Percentiles rank a stretch among this genome's conserved stretches.
phyloP scores from a whole-genome alignment of 257 asterid species.

The Solanum neorickii region DNA sequence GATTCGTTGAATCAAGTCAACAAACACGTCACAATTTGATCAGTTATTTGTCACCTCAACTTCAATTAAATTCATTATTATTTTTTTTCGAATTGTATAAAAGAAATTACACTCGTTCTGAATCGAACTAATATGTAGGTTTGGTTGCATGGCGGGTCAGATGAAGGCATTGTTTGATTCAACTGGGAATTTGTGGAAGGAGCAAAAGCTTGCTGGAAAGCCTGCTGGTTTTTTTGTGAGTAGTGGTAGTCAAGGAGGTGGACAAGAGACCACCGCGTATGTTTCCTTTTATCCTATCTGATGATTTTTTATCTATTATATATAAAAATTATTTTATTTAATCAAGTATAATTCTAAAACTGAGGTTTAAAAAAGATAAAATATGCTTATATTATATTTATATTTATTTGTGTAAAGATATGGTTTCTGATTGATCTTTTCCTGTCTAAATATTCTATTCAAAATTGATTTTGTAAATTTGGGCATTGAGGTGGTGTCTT shows the following conservation, averaged over 20 bases:
- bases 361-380: too few relatives aligned
- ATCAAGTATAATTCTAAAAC: neutral
- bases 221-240: constrained; percentile 94
- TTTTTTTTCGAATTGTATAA: neutral
- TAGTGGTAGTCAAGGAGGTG: constrained; percentile 97
- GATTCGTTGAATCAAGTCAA: neutral
- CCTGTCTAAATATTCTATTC: neutral
- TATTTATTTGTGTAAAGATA: neutral
- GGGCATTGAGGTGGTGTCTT: neutral
- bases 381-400: too few relatives aligned
- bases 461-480: neutral
- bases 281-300: neutral
- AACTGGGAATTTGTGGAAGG: constrained; percentile 83
- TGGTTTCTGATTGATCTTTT: neutral
- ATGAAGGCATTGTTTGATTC: constrained; percentile 94
- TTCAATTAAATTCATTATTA: neutral
- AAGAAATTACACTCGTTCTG: neutral
- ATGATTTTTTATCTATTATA: neutral
- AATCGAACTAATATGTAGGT: neutral
- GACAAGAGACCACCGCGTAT: constrained; percentile 99
- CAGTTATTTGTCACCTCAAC: neutral
- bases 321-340: too few relatives aligned
- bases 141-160: constrained; percentile 92
- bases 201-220: constrained; percentile 81
- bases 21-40: neutral